Conservation (phyloP, 768 basidiomycete genomes). For the Dendrothele bispora region DNA sequence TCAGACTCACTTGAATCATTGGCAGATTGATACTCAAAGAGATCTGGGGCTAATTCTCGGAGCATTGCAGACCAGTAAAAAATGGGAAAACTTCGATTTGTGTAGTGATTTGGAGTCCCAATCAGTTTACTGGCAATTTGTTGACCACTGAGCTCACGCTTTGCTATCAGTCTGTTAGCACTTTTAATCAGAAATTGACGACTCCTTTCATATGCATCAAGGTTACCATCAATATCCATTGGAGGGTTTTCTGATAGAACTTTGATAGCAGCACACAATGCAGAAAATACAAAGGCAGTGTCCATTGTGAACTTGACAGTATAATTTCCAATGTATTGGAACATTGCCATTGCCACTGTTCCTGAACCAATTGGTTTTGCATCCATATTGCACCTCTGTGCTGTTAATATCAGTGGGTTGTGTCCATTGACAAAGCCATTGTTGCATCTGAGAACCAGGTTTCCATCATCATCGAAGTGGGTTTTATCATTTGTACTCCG, state of each 20-base stretch:
- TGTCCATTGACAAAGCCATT: conserved; percentile 11
- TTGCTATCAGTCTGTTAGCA: conserved; percentile 3
- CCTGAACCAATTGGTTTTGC: conserved; percentile 12
- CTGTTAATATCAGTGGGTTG: not conserved
- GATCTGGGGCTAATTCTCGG: not conserved
- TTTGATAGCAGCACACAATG: conserved; percentile 16
- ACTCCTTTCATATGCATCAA: conserved; percentile 7
- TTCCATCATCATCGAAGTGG: conserved; percentile 4
- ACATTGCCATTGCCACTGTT: conserved; percentile 12
- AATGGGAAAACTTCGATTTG: not conserved
- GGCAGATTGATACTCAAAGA: no score
- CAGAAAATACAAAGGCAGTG: conserved; percentile 12
- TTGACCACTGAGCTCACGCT: conserved; percentile 6
- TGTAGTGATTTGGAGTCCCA: conserved; percentile 1
- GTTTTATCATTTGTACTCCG: conserved; percentile 8
- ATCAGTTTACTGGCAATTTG: conserved; percentile 4
- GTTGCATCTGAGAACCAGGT: no score
- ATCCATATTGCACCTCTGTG: conserved; percentile 10
- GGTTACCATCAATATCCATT: conserved; percentile 11
- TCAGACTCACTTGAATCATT: no score
- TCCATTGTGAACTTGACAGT: conserved; percentile 11
- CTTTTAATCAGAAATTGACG: conserved; percentile 5
- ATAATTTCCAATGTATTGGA: conserved; percentile 12
- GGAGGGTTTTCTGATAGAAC: conserved; percentile 10
- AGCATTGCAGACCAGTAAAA: conserved; percentile 10